Conservation (phyloP, 139 green algal species). For the Axilococcus clingmanii region DNA sequence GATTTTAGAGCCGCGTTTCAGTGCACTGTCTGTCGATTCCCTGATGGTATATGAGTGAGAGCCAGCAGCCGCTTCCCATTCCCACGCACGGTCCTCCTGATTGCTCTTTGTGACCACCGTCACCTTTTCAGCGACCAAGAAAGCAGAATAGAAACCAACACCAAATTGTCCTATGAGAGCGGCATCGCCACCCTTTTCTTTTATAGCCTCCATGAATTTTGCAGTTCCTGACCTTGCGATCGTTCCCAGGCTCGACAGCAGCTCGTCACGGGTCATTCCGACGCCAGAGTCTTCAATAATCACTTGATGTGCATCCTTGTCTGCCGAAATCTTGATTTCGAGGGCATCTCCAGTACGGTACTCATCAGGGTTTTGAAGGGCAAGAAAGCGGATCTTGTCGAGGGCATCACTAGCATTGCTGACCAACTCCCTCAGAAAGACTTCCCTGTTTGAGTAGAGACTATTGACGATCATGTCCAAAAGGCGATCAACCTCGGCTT, state of each 20-base stretch:
- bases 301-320: conserved; percentile 76
- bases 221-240: conserved; percentile 92
- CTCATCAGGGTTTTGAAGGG: conserved; percentile 17
- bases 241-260: conserved; percentile 87
- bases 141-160: conserved; percentile 98
- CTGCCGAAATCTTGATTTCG: conserved; percentile 80
- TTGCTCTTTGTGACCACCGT: conserved; percentile 73
- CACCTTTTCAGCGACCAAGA: conserved; percentile 79
- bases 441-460: conserved; percentile 91
- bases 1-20: conserved; percentile 75
- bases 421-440: conserved; percentile 88
- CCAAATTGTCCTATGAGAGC: conserved; percentile 96
- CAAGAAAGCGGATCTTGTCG: conserved; percentile 69
- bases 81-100: conserved; percentile 63
- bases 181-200: conserved; percentile 69
- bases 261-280: conserved; percentile 90
- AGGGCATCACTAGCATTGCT: conserved; percentile 91
- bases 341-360: conserved; percentile 49
- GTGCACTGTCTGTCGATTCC: conserved; percentile 34
- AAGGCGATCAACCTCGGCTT: conserved; percentile 77
- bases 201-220: conserved; percentile 96
- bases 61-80: conserved; percentile 82
- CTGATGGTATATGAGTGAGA: conserved; percentile 70
- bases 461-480: conserved; percentile 99
- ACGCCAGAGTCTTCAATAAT: conserved; percentile 92